Base-by-base conservation (phyloP, 2,329 filamentous ascomycete genomes). In the Penicillium sp. region DNA sequence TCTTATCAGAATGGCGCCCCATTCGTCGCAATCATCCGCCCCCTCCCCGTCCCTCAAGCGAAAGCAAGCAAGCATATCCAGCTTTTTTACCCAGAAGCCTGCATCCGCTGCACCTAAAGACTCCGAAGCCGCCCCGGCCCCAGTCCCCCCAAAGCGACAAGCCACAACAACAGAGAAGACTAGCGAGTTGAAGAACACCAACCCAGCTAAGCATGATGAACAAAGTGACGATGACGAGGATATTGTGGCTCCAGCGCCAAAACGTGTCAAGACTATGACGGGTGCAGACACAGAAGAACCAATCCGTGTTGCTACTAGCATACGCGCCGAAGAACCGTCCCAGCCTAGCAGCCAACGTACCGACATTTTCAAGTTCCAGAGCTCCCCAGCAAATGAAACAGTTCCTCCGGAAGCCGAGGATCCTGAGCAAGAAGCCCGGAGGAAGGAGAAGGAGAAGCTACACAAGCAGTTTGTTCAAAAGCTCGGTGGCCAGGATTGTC, bases 381-480 rank as follows among this genome's bases (percentile, higher is more conserved):
- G 72, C 62, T 83, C 78, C 4, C 77, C 77, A 29, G 64, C 60
- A 0, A 68, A 74, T 1, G 70, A 67, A 1, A 72, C 75, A 13
- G 71, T 73, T 1, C 72, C 75, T 2, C 47, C 21, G 21, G 32
- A 62, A 4, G 52, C 56, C 3, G 73, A 77, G 3, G 71, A 73
- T 9, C 61, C 67, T 1, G 80, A 84, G 13, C 79, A 81, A 6
- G 83, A 83, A 49, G 75, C 76, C 3, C 78, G 78, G 1, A 81
- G 76, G 61, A 83, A 78, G 58, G 79, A 80, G 55, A 92, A 88
- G 67, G 84, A 89, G 55, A 86, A 85, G 46, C 77, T 97, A 22
- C 94, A 97, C 69, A 81, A 83, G 57, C 89, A 86, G 64, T 99
- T 97, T 67, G 88, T 97, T 31, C 90, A 90, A 79, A 96, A 93